Evolutionary conservation across 1,139 yeast species (phyloP), one percentile per base, ranked within the genome.

Genomic region (Arxiozyma telluris): DNA sequence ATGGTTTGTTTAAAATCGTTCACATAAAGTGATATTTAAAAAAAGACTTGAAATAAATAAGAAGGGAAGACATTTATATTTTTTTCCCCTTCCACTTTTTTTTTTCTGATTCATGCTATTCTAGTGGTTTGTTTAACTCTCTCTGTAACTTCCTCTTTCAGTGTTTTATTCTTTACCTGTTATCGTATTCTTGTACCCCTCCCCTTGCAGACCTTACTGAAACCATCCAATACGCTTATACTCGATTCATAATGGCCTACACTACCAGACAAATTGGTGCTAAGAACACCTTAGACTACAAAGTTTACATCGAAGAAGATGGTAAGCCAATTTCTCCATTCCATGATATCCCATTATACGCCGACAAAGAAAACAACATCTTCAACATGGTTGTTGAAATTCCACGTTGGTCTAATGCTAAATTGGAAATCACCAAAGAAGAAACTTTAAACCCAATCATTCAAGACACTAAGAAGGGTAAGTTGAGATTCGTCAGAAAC

Each of bases 371-470:
- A 55, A 78, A 82, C 68, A 80, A 79, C 60, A 82, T 87, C 59
- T 83, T 86, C 60, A 87, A 87, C 74, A 85, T 89, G 87, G 80
- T 89, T 63, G 94, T 88, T 55, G 96, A 89, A 71, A 85, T 89
- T 49, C 96, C 96, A 59, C 80, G 96, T 66, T 89, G 96, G 96
- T 75, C 89, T 64, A 87, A 89, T 64, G 96, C 91, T 57, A 89
- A 89, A 73, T 79, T 88, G 68, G 96, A 89, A 73, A 87, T 89
- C 70, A 78, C 81, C 64, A 84, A 86, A 66, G 81, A 78, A 58
- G 69, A 72, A 58, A 72, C 76, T 42, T 81, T 89, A 54, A 88
- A 87, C 74, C 96, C 96, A 58, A 88, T 89, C 58, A 78, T 82
- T 54, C 96, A 89, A 73, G 96, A 89, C 70, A 78, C 83, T 61